Conservation (phyloP, 176 grass and related monocot species). For the Avena eriantha region DNA sequence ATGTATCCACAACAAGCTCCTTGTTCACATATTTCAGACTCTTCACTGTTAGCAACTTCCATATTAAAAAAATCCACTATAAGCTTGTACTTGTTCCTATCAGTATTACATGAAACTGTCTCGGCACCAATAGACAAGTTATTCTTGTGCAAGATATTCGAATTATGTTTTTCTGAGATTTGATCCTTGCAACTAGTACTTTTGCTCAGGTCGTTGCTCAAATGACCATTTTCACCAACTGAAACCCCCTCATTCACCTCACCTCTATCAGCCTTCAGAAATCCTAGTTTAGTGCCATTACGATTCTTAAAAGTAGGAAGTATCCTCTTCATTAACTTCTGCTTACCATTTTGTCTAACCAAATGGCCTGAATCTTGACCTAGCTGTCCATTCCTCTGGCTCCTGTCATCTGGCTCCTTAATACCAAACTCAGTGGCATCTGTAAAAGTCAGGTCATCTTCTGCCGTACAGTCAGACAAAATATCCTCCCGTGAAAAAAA, state of each 20-base stretch:
- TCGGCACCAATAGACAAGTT: slow-evolving; percentile 1
- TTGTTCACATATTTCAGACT: slow-evolving; percentile 74
- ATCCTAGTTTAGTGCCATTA: slow-evolving; percentile 48
- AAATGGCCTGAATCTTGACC: slow-evolving; percentile 39
- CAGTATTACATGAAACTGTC: slow-evolving; percentile 37
- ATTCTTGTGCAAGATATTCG: slow-evolving; percentile 40
- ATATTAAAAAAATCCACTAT: slow-evolving; percentile 62
- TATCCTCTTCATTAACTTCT: slow-evolving; percentile 63
- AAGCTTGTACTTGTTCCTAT: slow-evolving; percentile 31
- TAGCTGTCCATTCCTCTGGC: slow-evolving; percentile 42
- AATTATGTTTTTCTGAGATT: slow-evolving; percentile 32
- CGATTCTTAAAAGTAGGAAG: slow-evolving; percentile 58
- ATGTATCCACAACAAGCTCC: slow-evolving; percentile 72
- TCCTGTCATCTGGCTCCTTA: slow-evolving; percentile 47
- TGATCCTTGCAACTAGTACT: slow-evolving; percentile 33
- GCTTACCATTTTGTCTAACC: slow-evolving; percentile 49
- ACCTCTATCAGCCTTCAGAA: slow-evolving; percentile 40
- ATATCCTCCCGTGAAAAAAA: slow-evolving; percentile 34
- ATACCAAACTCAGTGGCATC: slow-evolving; percentile 33
- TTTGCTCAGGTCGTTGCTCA: background rate
- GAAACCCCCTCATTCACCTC: slow-evolving; percentile 43
- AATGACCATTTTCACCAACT: slow-evolving; percentile 41
- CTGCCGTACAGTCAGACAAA: slow-evolving; percentile 25
- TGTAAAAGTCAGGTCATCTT: slow-evolving; percentile 41
- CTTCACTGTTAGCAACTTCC: slow-evolving; percentile 52